These are phyloP conservation scores for Diophrys sp. DNA, from an alignment of 73 alveolate genomes.

Conservation along the genomic window DNA sequence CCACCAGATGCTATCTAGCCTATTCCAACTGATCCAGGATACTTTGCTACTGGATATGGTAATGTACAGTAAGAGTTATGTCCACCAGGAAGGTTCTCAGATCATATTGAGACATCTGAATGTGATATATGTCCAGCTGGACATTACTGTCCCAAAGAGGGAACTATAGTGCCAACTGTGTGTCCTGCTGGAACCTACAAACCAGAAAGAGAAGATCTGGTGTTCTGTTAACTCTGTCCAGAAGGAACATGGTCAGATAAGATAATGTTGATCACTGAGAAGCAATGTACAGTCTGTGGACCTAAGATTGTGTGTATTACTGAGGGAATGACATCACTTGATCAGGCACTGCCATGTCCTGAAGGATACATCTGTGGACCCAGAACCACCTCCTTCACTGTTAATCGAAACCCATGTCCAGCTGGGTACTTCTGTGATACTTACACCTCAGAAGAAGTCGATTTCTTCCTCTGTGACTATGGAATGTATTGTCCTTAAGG, in stretches of 20 bases:
- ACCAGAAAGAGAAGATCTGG: conserved; percentile 29
- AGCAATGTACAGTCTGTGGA: conserved; percentile 51
- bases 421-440: conserved; percentile 71
- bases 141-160: conserved; percentile 52
- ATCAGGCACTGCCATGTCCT: conserved; percentile 62
- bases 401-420: conserved; percentile 54
- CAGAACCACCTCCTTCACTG: conserved; percentile 57
- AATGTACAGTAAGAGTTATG: conserved; percentile 64
- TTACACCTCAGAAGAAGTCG: conserved; percentile 50
- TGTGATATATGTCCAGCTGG: conserved; percentile 67
- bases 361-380: conserved; percentile 74
- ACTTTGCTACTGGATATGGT: conserved; percentile 58
- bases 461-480: conserved; percentile 62
- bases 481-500: conserved; percentile 80
- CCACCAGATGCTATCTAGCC: conserved; percentile 63
- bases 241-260: conserved; percentile 74
- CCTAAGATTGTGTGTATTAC: conserved; percentile 47
- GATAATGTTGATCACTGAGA: conserved; percentile 31
- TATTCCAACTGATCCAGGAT: conserved; percentile 64
- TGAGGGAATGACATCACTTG: conserved; percentile 54
- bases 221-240: conserved; percentile 77
- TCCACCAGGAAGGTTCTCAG: conserved; percentile 72
- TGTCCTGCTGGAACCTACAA: conserved; percentile 77
- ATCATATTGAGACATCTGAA: conserved; percentile 16
- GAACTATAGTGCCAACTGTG: conserved; percentile 45